A percentile compares a stretch with the other conserved stretches of the same genome.
Evolutionary conservation across 2,329 filamentous ascomycete species (phyloP).

Genomic region (Aotearoamyces nothofagi): DNA sequence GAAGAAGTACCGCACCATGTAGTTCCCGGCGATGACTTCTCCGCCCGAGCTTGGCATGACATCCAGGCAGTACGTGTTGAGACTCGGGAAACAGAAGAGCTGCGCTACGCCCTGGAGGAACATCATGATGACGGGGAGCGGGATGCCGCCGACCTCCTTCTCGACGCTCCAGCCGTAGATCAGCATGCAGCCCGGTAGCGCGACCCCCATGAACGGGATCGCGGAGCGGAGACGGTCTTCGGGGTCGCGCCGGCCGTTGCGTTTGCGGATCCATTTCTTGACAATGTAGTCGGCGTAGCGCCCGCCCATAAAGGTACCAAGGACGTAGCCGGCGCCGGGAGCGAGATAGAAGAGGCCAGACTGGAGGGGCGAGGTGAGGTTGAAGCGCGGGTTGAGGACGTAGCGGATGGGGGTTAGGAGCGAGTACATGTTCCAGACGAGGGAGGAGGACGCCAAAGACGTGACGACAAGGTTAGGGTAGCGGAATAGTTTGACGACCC

Average conservation of each 20-base stretch:
- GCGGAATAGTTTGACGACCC: conserved; percentile 45
- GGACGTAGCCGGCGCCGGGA: conserved; percentile 53
- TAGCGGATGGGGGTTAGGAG: conserved; percentile 57
- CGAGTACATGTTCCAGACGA: conserved; percentile 66
- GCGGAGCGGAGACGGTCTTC: conserved; percentile 52
- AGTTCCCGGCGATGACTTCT: conserved; percentile 70
- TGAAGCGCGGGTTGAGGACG: conserved; percentile 59
- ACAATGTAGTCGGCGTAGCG: conserved; percentile 54
- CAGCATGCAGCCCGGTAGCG: conserved; percentile 48
- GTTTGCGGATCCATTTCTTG: conserved; percentile 45
- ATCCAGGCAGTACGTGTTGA: conserved; percentile 73
- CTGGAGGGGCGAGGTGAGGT: conserved; percentile 48
- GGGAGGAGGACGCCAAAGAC: conserved; percentile 40
- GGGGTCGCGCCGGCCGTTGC: conserved; percentile 42
- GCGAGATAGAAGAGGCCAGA: conserved; percentile 62
- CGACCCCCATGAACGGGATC: conserved; percentile 37
- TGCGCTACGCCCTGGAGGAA: conserved; percentile 63
- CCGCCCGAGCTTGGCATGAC: conserved; percentile 58
- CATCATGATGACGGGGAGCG: conserved; percentile 54
- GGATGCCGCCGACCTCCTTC: conserved; percentile 32
- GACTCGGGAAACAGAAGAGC: conserved; percentile 57
- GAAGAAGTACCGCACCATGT: conserved; percentile 62
- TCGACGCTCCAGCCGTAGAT: conserved; percentile 51
- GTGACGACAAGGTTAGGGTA: conserved; percentile 55
- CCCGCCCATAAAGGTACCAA: conserved; percentile 58